Base-by-base conservation (phyloP, 495 filamentous ascomycete genomes). In the Neurospora sp. region DNA sequence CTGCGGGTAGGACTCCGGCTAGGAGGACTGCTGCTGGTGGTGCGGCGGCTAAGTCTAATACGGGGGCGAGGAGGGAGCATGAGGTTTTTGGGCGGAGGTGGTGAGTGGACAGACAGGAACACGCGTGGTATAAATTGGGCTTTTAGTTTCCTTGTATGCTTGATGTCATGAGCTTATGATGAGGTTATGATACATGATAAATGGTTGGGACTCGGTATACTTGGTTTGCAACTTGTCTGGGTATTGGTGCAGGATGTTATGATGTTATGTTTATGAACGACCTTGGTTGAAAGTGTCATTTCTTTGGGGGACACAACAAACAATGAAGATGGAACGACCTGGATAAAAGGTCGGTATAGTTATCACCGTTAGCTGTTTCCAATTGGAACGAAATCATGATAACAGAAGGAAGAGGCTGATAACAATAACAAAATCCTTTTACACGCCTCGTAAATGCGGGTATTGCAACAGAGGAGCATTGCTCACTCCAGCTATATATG, bases 31-130 rank as follows among this genome's bases (percentile, higher is more conserved):
- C 27, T 8, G 70, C 72, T 44, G 79, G 81, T 73, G 74, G 81
- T 73, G 73, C 79, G 12, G 10, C 18, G 4, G 71, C 40, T 18
- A 31, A 31, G 31, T 31, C 31, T 31, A 61, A 69, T 38, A 35
- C 69, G 41, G 61, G 71, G 35, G 41, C 70, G 71, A 78, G 74
- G 75, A 72, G 73, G 74, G 80, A 82, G 70, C 77, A 79, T 74
- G 74, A 77, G 68, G 73, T 83, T 71, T 84, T 78, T 75, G 83
- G 83, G 27, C 74, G 82, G 31, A 38, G 83, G 73, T 84, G 83
- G 83, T 84, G 68, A 78, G 10, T 20, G 22, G 61, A 31, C 14
- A 44, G 22, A 37, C 35, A 22, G 10, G 31, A 35, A 4, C 31
- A 37, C 6, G 35, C 35, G 35, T 37, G 35, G 35, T 37, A 37